Conservation (phyloP, 768 basidiomycete species). For the Rhodosporidiobolus sp. region DNA sequence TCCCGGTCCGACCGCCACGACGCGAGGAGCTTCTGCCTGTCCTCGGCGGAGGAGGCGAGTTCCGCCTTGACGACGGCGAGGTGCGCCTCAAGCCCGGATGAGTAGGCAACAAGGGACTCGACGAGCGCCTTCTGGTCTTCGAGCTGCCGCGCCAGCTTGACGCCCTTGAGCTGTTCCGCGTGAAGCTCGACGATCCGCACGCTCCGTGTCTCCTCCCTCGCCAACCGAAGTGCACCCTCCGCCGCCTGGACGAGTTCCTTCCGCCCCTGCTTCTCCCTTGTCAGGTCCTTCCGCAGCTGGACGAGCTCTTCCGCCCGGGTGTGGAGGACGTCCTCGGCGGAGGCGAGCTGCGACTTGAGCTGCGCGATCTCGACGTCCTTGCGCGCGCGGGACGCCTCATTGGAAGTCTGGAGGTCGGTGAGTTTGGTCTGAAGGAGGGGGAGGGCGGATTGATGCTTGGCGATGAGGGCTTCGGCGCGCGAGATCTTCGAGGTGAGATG, state of each 20-base stretch:
- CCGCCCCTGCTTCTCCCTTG: background rate
- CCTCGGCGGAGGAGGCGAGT: background rate
- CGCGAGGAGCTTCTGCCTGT: background rate
- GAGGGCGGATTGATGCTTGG: constrained; percentile 29
- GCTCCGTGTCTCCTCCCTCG: background rate
- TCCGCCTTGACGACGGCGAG: background rate
- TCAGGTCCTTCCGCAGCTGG: background rate
- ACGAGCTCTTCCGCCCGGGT: background rate
- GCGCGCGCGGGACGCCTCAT: constrained; percentile 24
- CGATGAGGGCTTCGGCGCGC: constrained; percentile 18
- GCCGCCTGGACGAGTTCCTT: background rate
- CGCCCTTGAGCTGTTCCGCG: background rate
- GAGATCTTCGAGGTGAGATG: constrained; percentile 28
- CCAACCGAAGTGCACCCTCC: background rate
- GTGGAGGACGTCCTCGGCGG: background rate
- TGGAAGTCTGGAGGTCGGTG: constrained; percentile 14
- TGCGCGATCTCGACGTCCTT: constrained; percentile 26
- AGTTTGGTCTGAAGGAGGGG: constrained; percentile 35
- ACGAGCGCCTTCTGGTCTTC: constrained; percentile 25
- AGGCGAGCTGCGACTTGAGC: background rate
- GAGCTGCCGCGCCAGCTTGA: constrained; percentile 8
- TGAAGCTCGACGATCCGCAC: background rate
- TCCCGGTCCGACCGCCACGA: constrained; percentile 11
- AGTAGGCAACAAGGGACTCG: constrained; percentile 18
- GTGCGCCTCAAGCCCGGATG: constrained; percentile 9